Evolutionary conservation across 306 rosid genomes (phyloP), one percentile per base, ranked within the genome.

Genomic region (Amphicarpaea edgeworthii): DNA sequence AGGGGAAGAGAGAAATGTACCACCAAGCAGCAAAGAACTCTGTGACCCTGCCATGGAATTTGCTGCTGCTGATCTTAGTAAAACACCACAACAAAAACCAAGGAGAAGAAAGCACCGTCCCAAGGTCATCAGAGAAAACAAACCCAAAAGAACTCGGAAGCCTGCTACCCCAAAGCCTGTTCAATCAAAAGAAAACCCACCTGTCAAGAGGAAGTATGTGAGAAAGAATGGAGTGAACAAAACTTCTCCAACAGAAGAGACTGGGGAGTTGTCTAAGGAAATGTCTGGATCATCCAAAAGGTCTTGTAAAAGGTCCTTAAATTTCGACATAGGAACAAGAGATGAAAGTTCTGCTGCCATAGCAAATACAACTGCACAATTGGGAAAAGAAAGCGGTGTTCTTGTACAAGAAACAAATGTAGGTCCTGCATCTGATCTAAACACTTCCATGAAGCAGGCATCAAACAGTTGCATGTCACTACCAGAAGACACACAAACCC

Each of bases 81-180:
- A 68, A 78, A 86, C 85, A 59, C 88, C 93, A 8, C 86, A 76
- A 64, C 82, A 45, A 65, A 91, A 86, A 85, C 79, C 68, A 58
- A 87, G 73, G 75, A 87, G 92, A 70, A 90, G 82, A 82, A 91
- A 85, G 81, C 93, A 91, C 85, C 84, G 97, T 72, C 97, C 97
- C 49, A 94, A 88, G 87, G 98, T 94, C 78, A 75, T 94, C 68
- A 75, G 11, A 38, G 98, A 94, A 88, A 89, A 84, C 42, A 91
- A 88, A 72, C 91, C 86, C 51, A 90, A 78, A 83, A 75, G 78
- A 80, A 64, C 79, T 37, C 77, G 60, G 37, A 91, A 84, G 72
- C 77, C 84, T 16, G 77, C n/a, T 62, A 82, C 73, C 23, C 88
- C 85, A 20, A 88, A 79, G 68, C 79, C 88, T 38, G 65, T 60